Conservation (phyloP, 192 early-diverging fungal genomes). For the Coemansia sp. region DNA sequence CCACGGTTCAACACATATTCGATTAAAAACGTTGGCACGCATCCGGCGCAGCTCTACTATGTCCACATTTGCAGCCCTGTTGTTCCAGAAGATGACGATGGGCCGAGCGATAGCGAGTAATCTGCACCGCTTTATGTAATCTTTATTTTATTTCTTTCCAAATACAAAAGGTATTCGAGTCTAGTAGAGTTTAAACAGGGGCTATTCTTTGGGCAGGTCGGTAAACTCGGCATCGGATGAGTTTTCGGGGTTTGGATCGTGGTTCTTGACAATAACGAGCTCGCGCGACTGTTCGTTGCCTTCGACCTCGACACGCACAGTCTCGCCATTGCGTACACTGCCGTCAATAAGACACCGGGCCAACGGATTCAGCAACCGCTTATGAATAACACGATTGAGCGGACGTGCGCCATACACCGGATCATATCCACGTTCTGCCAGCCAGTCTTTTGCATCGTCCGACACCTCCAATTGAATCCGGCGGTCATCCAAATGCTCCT, state of each 20-base stretch:
- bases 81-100: neutral
- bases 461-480: conserved; percentile 57
- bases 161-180: neutral
- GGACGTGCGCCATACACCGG: conserved; percentile 69
- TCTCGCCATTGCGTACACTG: conserved; percentile 56
- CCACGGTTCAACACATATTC: conserved; percentile 34
- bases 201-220: conserved; percentile 13
- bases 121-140: too few species aligned
- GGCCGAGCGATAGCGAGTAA: neutral
- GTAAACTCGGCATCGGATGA: conserved; percentile 32
- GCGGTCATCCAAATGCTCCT: conserved; percentile 59
- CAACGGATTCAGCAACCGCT: conserved; percentile 55
- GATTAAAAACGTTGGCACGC: conserved; percentile 45
- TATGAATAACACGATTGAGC: conserved; percentile 65
- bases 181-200: too few species aligned
- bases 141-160: conserved; percentile 1
- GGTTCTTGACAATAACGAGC: conserved; percentile 32
- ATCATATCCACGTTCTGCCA: conserved; percentile 64
- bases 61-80: conserved; percentile 16
- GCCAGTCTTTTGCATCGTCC: conserved; percentile 59
- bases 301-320: conserved; percentile 50
- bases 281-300: conserved; percentile 11
- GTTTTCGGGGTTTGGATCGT: conserved; percentile 16
- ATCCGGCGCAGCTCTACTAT: conserved; percentile 44
- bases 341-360: conserved; percentile 65